These are phyloP conservation scores for Euptelea pleiosperma DNA, from an alignment of 164 flowering plant genomes.

Conservation along the genomic window DNA sequence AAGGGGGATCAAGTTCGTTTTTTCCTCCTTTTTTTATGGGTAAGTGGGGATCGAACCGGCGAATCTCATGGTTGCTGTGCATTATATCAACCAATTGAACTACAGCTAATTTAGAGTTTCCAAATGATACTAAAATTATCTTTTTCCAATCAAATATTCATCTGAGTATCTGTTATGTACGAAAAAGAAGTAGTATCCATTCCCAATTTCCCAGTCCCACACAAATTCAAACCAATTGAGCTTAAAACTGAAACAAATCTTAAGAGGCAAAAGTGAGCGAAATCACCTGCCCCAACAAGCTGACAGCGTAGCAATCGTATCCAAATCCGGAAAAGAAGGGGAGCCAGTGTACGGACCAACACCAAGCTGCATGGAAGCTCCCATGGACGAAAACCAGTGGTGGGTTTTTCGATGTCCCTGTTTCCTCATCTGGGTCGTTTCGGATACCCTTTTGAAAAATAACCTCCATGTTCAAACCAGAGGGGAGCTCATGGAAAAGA, in stretches of 20 bases:
- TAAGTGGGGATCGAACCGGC: neutral
- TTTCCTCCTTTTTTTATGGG: too few species aligned
- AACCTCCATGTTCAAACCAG: constrained; percentile 83
- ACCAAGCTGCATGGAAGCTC: constrained; percentile 97
- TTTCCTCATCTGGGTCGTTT: constrained; percentile 13
- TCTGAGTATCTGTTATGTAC: neutral
- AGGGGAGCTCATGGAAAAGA: constrained; percentile 67
- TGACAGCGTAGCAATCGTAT: constrained; percentile 74
- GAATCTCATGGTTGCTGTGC: neutral
- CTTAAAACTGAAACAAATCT: neutral
- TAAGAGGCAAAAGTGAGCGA: neutral
- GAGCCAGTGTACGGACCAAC: constrained; percentile 92
- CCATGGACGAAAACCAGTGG: constrained; percentile 89
- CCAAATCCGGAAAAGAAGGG: constrained; percentile 73
- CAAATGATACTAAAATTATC: neutral
- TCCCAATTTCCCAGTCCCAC: too few species aligned
- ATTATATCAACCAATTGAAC: neutral
- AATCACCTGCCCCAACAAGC: constrained; percentile 83
- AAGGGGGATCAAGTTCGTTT: too few species aligned
- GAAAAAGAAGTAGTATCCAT: neutral
- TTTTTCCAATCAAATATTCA: neutral
- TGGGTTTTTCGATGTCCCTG: constrained; percentile 21
- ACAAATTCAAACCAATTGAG: constrained; percentile 1
- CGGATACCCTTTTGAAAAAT: constrained; percentile 48
- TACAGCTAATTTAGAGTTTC: neutral